Conservation (phyloP, 2,329 filamentous ascomycete species). For the Fusarium algeriense region DNA sequence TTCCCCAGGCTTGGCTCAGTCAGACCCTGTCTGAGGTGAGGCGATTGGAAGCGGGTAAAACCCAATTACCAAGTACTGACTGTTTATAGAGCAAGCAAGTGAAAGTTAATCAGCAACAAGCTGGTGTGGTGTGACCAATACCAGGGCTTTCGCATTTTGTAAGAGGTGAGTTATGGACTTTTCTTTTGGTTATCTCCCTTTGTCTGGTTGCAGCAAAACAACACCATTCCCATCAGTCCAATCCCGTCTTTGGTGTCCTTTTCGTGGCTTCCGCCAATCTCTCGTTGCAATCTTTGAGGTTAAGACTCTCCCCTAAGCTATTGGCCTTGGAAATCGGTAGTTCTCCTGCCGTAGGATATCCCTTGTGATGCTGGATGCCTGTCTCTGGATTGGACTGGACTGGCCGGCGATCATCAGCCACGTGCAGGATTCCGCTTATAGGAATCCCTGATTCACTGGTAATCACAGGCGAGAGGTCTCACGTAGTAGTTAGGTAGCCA, state of each 20-base stretch:
- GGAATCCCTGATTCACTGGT: conserved; percentile 36
- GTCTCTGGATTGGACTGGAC: conserved; percentile 6
- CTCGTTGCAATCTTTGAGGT: conserved; percentile 5
- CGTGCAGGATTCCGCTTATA: conserved; percentile 35
- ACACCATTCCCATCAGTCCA: conserved; percentile 4
- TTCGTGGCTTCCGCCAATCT: conserved; percentile 14
- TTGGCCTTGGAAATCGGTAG: neutral
- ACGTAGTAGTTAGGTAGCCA: conserved; percentile 20
- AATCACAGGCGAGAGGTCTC: conserved; percentile 33
- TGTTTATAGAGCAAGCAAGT: neutral
- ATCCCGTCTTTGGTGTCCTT: conserved; percentile 1
- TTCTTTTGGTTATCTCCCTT: conserved; percentile 22
- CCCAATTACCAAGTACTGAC: conserved; percentile 4
- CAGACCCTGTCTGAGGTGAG: conserved; percentile 6
- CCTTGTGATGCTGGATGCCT: conserved; percentile 16
- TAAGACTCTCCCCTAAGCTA: neutral
- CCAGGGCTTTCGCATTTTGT: conserved; percentile 23
- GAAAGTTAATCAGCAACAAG: neutral
- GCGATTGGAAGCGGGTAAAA: conserved; percentile 27
- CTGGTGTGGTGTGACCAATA: conserved; percentile 14
- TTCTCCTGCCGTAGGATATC: conserved; percentile 5
- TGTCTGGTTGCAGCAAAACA: conserved; percentile 22
- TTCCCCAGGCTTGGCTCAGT: conserved; percentile 20
- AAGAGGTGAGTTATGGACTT: conserved; percentile 42
- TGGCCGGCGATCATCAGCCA: conserved; percentile 34